phyloP scores from a whole-genome alignment of 306 rosid species.

The Castanospermum australe region DNA sequence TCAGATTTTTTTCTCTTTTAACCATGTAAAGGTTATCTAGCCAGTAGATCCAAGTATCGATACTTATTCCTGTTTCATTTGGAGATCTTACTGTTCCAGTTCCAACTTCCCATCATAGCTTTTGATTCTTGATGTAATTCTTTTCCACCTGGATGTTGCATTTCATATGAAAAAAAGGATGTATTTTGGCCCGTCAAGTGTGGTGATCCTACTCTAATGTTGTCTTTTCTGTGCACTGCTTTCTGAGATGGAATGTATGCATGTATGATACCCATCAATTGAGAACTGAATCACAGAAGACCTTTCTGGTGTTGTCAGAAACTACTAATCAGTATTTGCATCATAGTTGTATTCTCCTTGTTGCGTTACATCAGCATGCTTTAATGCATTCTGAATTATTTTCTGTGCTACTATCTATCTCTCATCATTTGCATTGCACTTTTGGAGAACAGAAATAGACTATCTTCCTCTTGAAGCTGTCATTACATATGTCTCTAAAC shows the following conservation, averaged over 20 bases:
- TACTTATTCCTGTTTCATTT: slow-evolving; percentile 10
- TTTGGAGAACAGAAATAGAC: neutral
- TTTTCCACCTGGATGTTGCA: neutral
- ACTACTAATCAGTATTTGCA: neutral
- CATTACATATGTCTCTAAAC: neutral
- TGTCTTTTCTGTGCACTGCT: neutral
- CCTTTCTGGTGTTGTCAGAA: neutral
- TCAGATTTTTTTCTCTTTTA: neutral
- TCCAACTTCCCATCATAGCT: neutral
- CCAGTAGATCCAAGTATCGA: neutral
- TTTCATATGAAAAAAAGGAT: neutral
- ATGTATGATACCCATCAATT: slow-evolving; percentile 6
- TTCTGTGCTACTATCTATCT: neutral
- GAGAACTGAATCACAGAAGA: neutral
- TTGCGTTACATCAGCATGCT: neutral
- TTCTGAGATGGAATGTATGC: slow-evolving; percentile 4
- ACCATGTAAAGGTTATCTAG: neutral
- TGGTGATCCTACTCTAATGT: neutral
- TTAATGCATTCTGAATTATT: neutral
- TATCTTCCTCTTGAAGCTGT: neutral
- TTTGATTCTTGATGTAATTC: slow-evolving; percentile 9
- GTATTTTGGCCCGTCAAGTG: neutral
- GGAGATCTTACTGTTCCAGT: slow-evolving; percentile 11
- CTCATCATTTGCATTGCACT: neutral
- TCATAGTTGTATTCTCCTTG: neutral